A percentile compares a stretch with the other conserved stretches of the same genome.
Evolutionary conservation across 2,329 filamentous ascomycete genomes (phyloP).

Genomic region (Fusarium secorum): DNA sequence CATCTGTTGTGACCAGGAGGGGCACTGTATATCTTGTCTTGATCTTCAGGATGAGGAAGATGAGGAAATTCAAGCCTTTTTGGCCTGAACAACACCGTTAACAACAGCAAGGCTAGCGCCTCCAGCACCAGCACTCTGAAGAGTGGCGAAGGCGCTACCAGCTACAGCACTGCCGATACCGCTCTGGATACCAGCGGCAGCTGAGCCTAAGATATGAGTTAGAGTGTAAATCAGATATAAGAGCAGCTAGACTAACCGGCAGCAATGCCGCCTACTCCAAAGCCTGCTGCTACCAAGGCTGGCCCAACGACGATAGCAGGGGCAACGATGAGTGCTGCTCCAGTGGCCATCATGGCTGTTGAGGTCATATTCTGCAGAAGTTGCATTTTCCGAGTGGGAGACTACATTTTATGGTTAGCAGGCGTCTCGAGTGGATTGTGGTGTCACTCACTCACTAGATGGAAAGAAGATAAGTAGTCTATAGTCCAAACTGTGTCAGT

Average conservation of each 20-base stretch:
- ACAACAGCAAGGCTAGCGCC: constrained; percentile 41
- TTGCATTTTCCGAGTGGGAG: not conserved
- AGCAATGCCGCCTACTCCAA: not conserved
- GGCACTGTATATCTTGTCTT: not conserved
- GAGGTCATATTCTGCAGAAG: not conserved
- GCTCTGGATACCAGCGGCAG: constrained; percentile 40
- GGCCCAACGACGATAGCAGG: not conserved
- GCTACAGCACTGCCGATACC: constrained; percentile 42
- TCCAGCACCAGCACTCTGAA: constrained; percentile 45
- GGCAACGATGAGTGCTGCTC: not conserved
- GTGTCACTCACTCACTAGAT: not conserved
- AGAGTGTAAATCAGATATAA: not conserved
- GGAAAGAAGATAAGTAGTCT: not conserved
- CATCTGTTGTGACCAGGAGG: not conserved
- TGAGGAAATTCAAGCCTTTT: not conserved
- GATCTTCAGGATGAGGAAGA: not conserved
- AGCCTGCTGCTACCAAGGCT: not conserved
- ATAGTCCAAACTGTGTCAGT: too few species aligned
- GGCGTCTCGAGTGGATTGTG: not conserved
- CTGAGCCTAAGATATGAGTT: constrained; percentile 17
- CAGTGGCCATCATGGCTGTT: not conserved
- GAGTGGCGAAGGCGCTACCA: constrained; percentile 38
- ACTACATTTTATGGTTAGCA: not conserved
- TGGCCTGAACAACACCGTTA: constrained; percentile 22
- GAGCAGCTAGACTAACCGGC: not conserved